A percentile compares a stretch with the other conserved stretches of the same genome.
phyloP scores from a whole-genome alignment of 2,329 filamentous ascomycete genomes.

The Dactylellina cionopaga region DNA sequence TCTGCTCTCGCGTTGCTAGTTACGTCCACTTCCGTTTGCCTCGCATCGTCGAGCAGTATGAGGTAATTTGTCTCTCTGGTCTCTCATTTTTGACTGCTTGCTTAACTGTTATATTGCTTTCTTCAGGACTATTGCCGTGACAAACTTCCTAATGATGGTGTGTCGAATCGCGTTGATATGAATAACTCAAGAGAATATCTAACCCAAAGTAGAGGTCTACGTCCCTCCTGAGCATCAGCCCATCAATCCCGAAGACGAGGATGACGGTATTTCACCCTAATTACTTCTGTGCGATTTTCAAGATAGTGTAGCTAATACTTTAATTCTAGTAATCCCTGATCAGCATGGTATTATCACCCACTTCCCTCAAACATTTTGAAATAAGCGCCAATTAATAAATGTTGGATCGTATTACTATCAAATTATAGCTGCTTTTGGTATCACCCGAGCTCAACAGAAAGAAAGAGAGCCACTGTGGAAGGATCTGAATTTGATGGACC shows the following conservation, averaged over 20 bases:
- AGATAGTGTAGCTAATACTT: conserved; percentile 4
- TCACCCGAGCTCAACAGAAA: conserved; percentile 80
- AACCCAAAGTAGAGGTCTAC: conserved; percentile 71
- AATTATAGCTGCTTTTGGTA: conserved; percentile 76
- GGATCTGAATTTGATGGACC: conserved; percentile 76
- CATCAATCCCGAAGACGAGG: conserved; percentile 86
- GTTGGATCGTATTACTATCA: no score
- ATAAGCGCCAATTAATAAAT: neutral
- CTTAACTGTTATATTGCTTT: neutral
- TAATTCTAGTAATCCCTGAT: conserved; percentile 74
- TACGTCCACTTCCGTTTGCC: conserved; percentile 51
- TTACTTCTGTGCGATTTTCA: neutral
- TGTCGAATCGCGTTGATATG: neutral
- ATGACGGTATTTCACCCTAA: conserved; percentile 65
- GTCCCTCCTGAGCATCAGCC: conserved; percentile 83
- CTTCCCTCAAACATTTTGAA: neutral
- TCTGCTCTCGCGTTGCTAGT: conserved; percentile 6
- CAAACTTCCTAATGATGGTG: conserved; percentile 72
- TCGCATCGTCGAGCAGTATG: conserved; percentile 52
- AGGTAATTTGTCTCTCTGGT: no score
- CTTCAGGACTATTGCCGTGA: conserved; percentile 75
- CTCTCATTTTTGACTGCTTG: neutral
- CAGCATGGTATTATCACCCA: conserved; percentile 68
- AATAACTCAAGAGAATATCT: neutral
- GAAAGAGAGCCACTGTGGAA: conserved; percentile 79